These are phyloP conservation scores for Zygosaccharomyces sapae DNA, from an alignment of 1,139 yeast genomes.

Conservation along the genomic window DNA sequence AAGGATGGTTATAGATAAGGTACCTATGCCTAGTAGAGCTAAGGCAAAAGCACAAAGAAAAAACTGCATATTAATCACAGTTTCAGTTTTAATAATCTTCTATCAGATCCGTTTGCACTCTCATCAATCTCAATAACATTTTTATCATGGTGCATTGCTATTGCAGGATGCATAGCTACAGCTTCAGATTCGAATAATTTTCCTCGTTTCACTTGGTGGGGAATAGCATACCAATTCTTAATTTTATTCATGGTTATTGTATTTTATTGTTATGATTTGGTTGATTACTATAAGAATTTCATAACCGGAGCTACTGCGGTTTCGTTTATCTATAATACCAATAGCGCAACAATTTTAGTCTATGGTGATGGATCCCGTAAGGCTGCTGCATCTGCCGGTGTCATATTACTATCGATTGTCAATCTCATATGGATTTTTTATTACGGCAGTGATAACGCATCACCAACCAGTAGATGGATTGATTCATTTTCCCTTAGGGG, in stretches of 20 bases:
- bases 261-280: conserved; percentile 61
- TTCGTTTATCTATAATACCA: conserved; percentile 78
- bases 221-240: conserved; percentile 74
- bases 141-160: conserved; percentile 76
- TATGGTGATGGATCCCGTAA: conserved; percentile 61
- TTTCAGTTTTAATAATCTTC: conserved; percentile 46
- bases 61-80: conserved; percentile 25
- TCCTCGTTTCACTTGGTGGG: conserved; percentile 97
- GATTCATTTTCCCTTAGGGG: conserved; percentile 63
- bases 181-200: conserved; percentile 42
- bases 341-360: conserved; percentile 74
- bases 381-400: conserved; percentile 91
- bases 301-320: conserved; percentile 37
- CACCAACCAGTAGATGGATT: conserved; percentile 77
- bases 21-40: conserved; percentile 22
- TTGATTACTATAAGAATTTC: conserved; percentile 61
- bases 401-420: conserved; percentile 73
- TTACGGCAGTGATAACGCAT: conserved; percentile 76
- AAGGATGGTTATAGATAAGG: conserved; percentile 5
- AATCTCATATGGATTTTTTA: conserved; percentile 80
- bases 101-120: conserved; percentile 68
- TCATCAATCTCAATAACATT: conserved; percentile 60
- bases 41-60: conserved; percentile 26
- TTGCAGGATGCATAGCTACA: conserved; percentile 79
- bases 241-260: conserved; percentile 53